phyloP scores from a whole-genome alignment of 202 grass and related monocot species.

The Sporobolus alterniflorus region DNA sequence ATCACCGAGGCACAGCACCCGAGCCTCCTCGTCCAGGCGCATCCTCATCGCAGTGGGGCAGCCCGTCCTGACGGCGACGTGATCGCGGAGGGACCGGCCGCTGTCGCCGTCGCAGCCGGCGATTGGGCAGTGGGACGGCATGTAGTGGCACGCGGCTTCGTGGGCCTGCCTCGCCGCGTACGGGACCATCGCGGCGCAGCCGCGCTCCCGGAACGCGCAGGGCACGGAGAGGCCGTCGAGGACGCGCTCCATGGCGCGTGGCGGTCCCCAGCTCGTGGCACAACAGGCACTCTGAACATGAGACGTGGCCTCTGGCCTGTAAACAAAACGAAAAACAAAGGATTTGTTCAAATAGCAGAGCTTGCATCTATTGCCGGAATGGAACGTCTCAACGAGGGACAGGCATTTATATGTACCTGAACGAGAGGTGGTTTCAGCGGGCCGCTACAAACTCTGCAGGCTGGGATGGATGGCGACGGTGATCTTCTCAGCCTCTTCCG shows the following conservation, averaged over 20 bases:
- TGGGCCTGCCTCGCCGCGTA: neutral
- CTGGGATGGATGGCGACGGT: neutral
- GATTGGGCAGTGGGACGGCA: slow-evolving; percentile 35
- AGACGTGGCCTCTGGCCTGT: slow-evolving; percentile 29
- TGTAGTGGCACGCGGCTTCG: neutral
- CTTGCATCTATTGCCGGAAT: no score
- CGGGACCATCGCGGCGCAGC: slow-evolving; percentile 14
- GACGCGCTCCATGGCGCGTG: slow-evolving; percentile 25
- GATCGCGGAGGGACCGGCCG: neutral
- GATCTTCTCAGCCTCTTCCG: neutral
- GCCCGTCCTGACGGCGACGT: neutral
- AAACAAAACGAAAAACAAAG: no score
- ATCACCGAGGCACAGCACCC: neutral
- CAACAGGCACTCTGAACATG: slow-evolving; percentile 23
- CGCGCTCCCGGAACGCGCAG: slow-evolving; percentile 16
- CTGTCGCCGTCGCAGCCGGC: neutral
- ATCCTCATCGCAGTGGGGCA: neutral
- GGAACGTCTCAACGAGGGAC: no score
- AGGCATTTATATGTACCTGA: neutral
- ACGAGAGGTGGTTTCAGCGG: neutral
- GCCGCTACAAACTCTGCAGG: neutral
- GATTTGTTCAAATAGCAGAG: no score
- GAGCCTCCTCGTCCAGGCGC: neutral
- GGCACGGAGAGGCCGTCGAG: neutral
- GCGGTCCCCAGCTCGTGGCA: slow-evolving; percentile 9